A percentile compares a stretch with the other conserved stretches of the same genome.
These are phyloP conservation scores for Pilatotrama ljubarskyi DNA, from an alignment of 768 basidiomycete species.

Conservation along the genomic window DNA sequence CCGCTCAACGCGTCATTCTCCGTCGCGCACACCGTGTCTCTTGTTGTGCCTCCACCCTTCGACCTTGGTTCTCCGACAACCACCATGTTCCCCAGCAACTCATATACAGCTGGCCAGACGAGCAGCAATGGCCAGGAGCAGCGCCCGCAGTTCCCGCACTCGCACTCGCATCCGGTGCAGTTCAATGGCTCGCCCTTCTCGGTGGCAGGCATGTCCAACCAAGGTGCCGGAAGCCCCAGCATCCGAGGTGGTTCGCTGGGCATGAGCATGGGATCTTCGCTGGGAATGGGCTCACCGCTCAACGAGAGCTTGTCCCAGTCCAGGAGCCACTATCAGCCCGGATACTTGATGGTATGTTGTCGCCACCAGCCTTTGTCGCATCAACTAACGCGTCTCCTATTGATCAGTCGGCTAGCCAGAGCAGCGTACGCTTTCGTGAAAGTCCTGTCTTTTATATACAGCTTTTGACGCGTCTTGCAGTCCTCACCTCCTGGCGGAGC, in stretches of 20 bases:
- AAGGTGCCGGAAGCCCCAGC: constrained; percentile 50
- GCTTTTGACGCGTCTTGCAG: not conserved
- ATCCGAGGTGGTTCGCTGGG: constrained; percentile 44
- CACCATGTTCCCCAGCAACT: constrained; percentile 27
- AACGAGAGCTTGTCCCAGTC: constrained; percentile 72
- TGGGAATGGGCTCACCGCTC: constrained; percentile 44
- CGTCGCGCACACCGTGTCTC: not conserved
- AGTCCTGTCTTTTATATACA: not conserved
- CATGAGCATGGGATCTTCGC: constrained; percentile 33
- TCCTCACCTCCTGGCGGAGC: constrained; percentile 13
- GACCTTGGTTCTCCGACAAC: not conserved
- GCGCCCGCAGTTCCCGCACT: constrained; percentile 26
- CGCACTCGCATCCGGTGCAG: constrained; percentile 29
- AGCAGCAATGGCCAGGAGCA: constrained; percentile 22
- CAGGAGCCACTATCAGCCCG: constrained; percentile 76
- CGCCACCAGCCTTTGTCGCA: not conserved
- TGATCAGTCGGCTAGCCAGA: constrained; percentile 60
- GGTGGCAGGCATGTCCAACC: constrained; percentile 62
- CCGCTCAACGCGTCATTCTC: not conserved
- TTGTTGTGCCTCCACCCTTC: not conserved
- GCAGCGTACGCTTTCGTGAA: constrained; percentile 40
- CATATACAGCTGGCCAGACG: constrained; percentile 20
- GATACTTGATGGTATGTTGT: constrained; percentile 71
- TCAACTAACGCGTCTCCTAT: not conserved
- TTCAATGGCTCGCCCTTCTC: constrained; percentile 42